Percentiles rank a stretch among this genome's conserved stretches.
Evolutionary conservation across 306 rosid species (phyloP).

Genomic region (Rosa multiflora): DNA sequence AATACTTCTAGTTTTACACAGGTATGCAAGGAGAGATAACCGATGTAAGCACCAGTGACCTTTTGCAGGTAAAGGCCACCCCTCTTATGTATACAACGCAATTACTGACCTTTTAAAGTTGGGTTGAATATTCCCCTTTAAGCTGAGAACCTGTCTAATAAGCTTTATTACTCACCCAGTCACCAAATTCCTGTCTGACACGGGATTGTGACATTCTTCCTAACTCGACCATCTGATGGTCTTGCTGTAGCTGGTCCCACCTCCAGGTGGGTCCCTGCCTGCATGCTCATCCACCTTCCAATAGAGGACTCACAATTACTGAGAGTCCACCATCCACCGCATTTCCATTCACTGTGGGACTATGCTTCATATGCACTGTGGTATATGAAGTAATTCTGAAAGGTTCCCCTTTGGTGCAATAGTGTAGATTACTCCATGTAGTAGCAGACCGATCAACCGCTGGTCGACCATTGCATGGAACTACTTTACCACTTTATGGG

Average conservation of each 20-base stretch:
- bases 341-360: background rate
- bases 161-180: background rate
- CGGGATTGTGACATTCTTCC: background rate
- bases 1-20: slow-evolving; percentile 37
- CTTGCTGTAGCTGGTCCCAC: background rate
- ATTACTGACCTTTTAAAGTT: background rate
- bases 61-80: slow-evolving; percentile 59
- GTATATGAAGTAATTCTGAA: background rate
- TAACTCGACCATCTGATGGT: background rate
- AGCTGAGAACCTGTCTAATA: background rate
- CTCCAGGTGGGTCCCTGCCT: background rate
- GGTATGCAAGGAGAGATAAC: slow-evolving; percentile 63
- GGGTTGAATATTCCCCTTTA: background rate
- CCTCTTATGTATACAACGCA: background rate
- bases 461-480: background rate
- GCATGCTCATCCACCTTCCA: background rate
- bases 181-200: background rate
- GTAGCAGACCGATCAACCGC: background rate
- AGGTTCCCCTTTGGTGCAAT: background rate
- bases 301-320: background rate
- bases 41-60: slow-evolving; percentile 55
- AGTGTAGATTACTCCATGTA: background rate
- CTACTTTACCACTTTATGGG: background rate
- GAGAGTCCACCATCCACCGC: background rate
- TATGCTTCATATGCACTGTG: background rate